Conservation (phyloP, 2,329 filamentous ascomycete species). For the Pezicula carpinea region DNA sequence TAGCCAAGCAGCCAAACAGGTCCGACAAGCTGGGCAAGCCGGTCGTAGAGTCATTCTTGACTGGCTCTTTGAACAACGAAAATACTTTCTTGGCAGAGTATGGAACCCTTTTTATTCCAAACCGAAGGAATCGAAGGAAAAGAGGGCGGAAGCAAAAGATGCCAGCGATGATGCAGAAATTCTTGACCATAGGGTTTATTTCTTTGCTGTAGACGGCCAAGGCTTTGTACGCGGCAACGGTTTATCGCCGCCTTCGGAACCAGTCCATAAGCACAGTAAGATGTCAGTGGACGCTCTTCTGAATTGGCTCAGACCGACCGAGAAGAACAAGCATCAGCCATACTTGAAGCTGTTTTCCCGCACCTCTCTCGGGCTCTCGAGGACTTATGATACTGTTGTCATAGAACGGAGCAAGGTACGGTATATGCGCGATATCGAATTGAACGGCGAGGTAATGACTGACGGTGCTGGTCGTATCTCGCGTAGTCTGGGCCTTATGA, state of each 20-base stretch:
- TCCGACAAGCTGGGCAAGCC: slow-evolving; percentile 28
- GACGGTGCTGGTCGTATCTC: slow-evolving; percentile 67
- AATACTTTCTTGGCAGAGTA: slow-evolving; percentile 21
- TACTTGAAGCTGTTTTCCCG: slow-evolving; percentile 55
- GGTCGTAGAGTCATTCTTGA: slow-evolving; percentile 31
- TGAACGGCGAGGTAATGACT: slow-evolving; percentile 48
- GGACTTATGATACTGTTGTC: slow-evolving; percentile 41
- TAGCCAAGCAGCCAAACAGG: slow-evolving; percentile 19
- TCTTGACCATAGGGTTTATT: slow-evolving; percentile 39
- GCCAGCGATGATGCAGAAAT: slow-evolving; percentile 26
- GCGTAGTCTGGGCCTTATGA: slow-evolving; percentile 45
- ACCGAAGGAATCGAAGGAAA: slow-evolving; percentile 17
- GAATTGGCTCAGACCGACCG: slow-evolving; percentile 46
- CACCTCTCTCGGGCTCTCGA: slow-evolving; percentile 41
- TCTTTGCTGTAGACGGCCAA: slow-evolving; percentile 50
- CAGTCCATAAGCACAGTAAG: slow-evolving; percentile 2
- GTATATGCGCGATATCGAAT: slow-evolving; percentile 22
- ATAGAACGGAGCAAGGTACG: slow-evolving; percentile 43
- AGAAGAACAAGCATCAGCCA: slow-evolving; percentile 40
- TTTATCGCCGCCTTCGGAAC: not conserved
- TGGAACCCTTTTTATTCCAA: slow-evolving; percentile 27
- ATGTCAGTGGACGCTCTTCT: slow-evolving; percentile 40
- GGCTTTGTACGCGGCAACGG: slow-evolving; percentile 3
- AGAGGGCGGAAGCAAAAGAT: slow-evolving; percentile 35
- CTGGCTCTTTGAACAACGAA: slow-evolving; percentile 32